Conservation (phyloP, 2,329 filamentous ascomycete species). For the Pezicula neosporulosa region DNA sequence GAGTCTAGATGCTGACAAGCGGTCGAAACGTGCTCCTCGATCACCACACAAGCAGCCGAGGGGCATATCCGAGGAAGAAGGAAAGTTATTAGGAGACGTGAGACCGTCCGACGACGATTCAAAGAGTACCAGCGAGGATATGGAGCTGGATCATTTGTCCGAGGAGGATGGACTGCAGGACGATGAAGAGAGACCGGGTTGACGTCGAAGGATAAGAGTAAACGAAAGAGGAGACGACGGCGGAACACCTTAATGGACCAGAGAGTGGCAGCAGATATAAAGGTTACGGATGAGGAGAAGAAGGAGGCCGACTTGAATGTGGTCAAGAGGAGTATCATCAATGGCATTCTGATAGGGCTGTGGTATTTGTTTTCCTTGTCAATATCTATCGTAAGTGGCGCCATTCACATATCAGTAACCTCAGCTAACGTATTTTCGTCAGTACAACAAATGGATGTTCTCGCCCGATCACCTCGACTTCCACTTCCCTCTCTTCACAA, state of each 20-base stretch:
- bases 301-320: constrained; percentile 74
- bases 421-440: constrained; percentile 7
- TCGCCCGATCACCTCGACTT: constrained; percentile 81
- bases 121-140: constrained; percentile 40
- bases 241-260: constrained; percentile 68
- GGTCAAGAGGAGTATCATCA: constrained; percentile 64
- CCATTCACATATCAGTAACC: not conserved
- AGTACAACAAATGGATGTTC: constrained; percentile 99
- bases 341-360: constrained; percentile 75
- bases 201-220: constrained; percentile 67
- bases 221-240: constrained; percentile 63
- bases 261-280: constrained; percentile 58
- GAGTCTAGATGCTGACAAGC: constrained; percentile 9
- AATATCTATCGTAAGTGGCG: constrained; percentile 74
- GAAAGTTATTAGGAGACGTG: constrained; percentile 14
- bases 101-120: constrained; percentile 22
- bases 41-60: constrained; percentile 13
- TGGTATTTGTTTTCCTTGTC: constrained; percentile 93
- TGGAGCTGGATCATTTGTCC: constrained; percentile 54
- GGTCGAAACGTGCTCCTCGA: constrained; percentile 5
- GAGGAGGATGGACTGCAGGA: constrained; percentile 74
- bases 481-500: constrained; percentile 92
- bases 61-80: constrained; percentile 11
- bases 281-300: constrained; percentile 67
- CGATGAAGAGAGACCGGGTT: constrained; percentile 88